These are phyloP conservation scores for Spathaspora sp. DNA, from an alignment of 1,139 yeast species.

Conservation along the genomic window DNA sequence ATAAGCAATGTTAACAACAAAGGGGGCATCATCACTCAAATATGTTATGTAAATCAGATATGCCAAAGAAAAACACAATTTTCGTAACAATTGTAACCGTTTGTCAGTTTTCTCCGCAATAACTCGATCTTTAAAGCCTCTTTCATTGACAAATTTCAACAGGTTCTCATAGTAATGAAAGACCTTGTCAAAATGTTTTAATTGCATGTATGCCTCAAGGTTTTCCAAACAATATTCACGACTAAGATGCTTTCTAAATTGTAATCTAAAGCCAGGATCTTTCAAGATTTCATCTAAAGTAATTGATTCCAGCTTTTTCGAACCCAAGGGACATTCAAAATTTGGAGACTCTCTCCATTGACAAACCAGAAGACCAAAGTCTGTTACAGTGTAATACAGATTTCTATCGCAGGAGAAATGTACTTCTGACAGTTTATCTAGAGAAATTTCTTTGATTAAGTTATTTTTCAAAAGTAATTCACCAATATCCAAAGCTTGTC, in stretches of 20 bases:
- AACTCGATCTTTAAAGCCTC: conserved; percentile 2
- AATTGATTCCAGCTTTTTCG: conserved; percentile 2
- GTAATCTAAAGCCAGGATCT: conserved; percentile 77
- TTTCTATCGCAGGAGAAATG: conserved; percentile 2
- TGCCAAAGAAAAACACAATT: conserved; percentile 51
- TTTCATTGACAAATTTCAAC: conserved; percentile 8
- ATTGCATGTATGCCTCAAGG: conserved; percentile 64
- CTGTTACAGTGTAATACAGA: conserved; percentile 9
- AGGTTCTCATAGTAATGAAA: conserved; percentile 18
- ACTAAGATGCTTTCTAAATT: conserved; percentile 65
- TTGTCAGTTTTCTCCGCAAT: conserved; percentile 7
- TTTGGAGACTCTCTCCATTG: conserved; percentile 10
- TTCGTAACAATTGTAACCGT: conserved; percentile 27
- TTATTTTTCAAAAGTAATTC: conserved; percentile 52
- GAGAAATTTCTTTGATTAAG: conserved; percentile 37
- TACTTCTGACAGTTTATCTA: not conserved
- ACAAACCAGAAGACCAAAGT: conserved; percentile 10
- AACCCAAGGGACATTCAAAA: not conserved
- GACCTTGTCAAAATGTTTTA: conserved; percentile 40
- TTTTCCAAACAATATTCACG: conserved; percentile 74
- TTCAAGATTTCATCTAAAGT: conserved; percentile 49
- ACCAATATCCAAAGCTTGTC: conserved; percentile 65
- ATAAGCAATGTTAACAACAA: conserved; percentile 69
- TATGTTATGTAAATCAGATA: conserved; percentile 67
- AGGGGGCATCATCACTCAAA: conserved; percentile 69